Base-by-base conservation (phyloP, 352 stramenopile genomes). In the Elongisporangium anandrum region DNA sequence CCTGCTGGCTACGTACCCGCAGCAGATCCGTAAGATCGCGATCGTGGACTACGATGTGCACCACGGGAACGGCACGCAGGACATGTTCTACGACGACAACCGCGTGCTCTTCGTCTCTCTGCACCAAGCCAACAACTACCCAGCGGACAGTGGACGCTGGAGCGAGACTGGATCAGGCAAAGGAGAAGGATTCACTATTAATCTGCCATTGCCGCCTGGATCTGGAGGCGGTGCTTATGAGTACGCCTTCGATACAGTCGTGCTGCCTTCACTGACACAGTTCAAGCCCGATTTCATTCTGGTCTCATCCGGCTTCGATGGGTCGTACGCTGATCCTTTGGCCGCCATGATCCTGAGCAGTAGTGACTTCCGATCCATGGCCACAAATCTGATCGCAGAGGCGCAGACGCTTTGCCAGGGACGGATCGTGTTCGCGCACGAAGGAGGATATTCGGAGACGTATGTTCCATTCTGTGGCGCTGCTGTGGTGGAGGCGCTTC, bases 41-140 rank as follows among this genome's bases (percentile, higher is more conserved):
- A 97, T 99, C 68, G 90, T 99, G 34, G 94, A 99, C 74, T 96
- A 92, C 54, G 94, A 98, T 77, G 91, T 97, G 12, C 95, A 99
- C 70, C 96, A 99, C 70, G 96, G 96, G 17, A 99, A 99, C 72
- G 96, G 96, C 47, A 98, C 94, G 6, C 88, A 99, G 75, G 83
- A 97, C 57, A 84, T 86, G 24, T 94, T 98, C 54, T 83, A 88
- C 22, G 81, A 92, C 15, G 79, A 95, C 54, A 57, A 87, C 38
- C 62, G 66, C 9, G 75, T 90, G 39, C 68, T 97, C 29, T 90
- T 92, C 60, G 68, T 92, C 8, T 95, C 85, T 19, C 59, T 93
- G 4, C 82, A 93, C 55, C 81, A 96, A 57, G 81, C 77, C 12
- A 88, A 89, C 58, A 95, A 94, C 70, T 97, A 95, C 54, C 85